These are phyloP conservation scores for Nymphaea thermarum DNA, from an alignment of 164 flowering plant genomes.

Conservation along the genomic window DNA sequence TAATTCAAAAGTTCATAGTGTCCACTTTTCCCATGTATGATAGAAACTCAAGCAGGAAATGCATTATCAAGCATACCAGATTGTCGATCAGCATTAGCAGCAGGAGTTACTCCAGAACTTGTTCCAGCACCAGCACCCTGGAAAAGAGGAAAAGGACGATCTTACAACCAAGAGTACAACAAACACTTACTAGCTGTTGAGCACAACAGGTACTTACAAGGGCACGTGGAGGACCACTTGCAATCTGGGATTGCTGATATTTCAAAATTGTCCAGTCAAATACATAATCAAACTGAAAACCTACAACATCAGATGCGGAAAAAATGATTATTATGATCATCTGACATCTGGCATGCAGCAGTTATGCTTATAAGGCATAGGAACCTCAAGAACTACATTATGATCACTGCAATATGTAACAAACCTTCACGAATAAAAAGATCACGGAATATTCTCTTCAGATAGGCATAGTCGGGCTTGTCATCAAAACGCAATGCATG, in stretches of 20 bases:
- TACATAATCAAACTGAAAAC: slow-evolving; percentile 87
- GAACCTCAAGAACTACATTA: neutral
- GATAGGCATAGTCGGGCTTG: slow-evolving; percentile 91
- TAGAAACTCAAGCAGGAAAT: neutral
- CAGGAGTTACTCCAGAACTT: slow-evolving; percentile 53
- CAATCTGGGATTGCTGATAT: slow-evolving; percentile 79
- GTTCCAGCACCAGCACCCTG: slow-evolving; percentile 62
- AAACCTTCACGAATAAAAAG: slow-evolving; percentile 96
- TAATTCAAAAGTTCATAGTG: neutral
- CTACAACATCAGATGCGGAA: slow-evolving; percentile 15
- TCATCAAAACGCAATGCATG: slow-evolving; percentile 94
- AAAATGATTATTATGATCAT: neutral
- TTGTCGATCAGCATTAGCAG: slow-evolving; percentile 38
- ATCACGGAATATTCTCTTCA: slow-evolving; percentile 90
- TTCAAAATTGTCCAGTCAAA: slow-evolving; percentile 90
- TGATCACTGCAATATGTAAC: neutral
- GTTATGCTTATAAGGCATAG: neutral
- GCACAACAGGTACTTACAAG: slow-evolving; percentile 27
- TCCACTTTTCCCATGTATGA: neutral
- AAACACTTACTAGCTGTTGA: neutral
- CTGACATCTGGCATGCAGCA: neutral
- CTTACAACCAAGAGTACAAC: neutral
- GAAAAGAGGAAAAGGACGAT: slow-evolving; percentile 1
- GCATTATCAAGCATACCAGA: slow-evolving; percentile 24
- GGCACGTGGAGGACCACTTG: slow-evolving; percentile 54